Base-by-base conservation (phyloP, 2,329 filamentous ascomycete genomes). In the Aspergillus latus region DNA sequence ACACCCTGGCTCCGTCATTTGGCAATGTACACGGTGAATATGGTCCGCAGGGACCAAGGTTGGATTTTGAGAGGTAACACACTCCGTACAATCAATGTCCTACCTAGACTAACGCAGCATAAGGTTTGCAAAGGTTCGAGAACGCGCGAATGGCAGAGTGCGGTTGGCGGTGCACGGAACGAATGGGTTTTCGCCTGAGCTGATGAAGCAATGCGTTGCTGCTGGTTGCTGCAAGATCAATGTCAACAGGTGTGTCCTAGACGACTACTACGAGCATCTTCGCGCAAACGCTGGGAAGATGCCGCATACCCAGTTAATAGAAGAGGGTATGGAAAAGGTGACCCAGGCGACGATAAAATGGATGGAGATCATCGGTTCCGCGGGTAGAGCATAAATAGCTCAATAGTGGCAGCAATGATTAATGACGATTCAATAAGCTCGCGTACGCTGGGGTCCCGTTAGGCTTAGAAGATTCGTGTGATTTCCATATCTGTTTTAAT, bases 1-100 rank as follows among this genome's bases (percentile, higher is more conserved):
- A 90, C 65, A 87, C 87, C 74, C 75, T 92, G 11, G 88, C 88
- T 1, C 88, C 88, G 0, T 86, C 87, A 0, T 89, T 90, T 72
- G 88, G 88, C 2, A 91, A 90, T 65, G 84, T 91, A 32, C 88
- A 91, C 72, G 88, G 88, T 4, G 83, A 86, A 63, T 90, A 90
- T 70, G 87, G 87, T 0, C 80, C 83, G 1, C 74, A 82, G 15
- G 87, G 87, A 0, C 83, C 85, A 26, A 77, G 80, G 66, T 71
- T 88, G 21, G 86, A 88, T 64, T 87, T 84, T 66, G 81, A 80
- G 28, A 72, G 80, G 59, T 52, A 44, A 11, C 15, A 4, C 4
- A 7, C 2, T 16, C 13, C 10, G 10, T 2, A 10, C 39, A 21
- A 42, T 21, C 21, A n/a, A 21, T 21, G 39, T 16, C n/a, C 7